Evolutionary conservation across 2,329 filamentous ascomycete species (phyloP).

Genomic region (Fonsecaea pugnacius): DNA sequence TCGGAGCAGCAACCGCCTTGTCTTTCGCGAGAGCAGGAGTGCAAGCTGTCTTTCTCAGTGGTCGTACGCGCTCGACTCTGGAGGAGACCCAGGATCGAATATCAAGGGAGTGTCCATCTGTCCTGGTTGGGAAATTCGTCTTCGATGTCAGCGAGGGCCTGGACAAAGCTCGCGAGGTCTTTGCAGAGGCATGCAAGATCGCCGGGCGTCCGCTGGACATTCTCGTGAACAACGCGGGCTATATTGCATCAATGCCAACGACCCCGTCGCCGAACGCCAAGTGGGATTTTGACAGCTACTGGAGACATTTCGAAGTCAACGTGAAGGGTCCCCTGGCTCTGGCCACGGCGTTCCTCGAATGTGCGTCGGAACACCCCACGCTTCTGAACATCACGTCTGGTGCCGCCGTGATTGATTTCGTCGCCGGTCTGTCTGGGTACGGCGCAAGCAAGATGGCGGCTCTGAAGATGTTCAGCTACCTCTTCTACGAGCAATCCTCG

Average conservation of each 20-base stretch:
- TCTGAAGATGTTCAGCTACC: slow-evolving; percentile 48
- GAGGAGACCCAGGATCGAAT: slow-evolving; percentile 35
- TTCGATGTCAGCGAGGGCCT: slow-evolving; percentile 39
- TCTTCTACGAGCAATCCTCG: slow-evolving; percentile 45
- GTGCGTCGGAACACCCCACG: slow-evolving; percentile 8
- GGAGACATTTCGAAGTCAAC: slow-evolving; percentile 37
- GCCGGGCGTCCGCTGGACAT: slow-evolving; percentile 34
- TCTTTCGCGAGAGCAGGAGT: slow-evolving; percentile 48
- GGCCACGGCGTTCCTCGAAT: slow-evolving; percentile 16
- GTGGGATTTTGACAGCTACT: slow-evolving; percentile 34
- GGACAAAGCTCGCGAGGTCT: slow-evolving; percentile 34
- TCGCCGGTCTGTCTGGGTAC: slow-evolving; percentile 40
- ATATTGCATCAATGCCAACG: slow-evolving; percentile 19
- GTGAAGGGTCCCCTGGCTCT: slow-evolving; percentile 17
- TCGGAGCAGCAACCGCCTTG: slow-evolving; percentile 38
- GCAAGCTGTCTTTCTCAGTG: slow-evolving; percentile 45
- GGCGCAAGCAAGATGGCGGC: slow-evolving; percentile 49
- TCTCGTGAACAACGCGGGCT: slow-evolving; percentile 37
- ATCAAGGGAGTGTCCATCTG: slow-evolving; percentile 33
- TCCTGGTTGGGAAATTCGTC: slow-evolving; percentile 40
- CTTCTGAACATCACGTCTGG: slow-evolving; percentile 15
- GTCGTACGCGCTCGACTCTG: slow-evolving; percentile 43
- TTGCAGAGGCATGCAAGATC: slow-evolving; percentile 18
- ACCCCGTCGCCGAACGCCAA: neutral
- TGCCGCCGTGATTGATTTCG: slow-evolving; percentile 17